Conservation (phyloP, 768 basidiomycete species). For the Cyclocybe aegerita region DNA sequence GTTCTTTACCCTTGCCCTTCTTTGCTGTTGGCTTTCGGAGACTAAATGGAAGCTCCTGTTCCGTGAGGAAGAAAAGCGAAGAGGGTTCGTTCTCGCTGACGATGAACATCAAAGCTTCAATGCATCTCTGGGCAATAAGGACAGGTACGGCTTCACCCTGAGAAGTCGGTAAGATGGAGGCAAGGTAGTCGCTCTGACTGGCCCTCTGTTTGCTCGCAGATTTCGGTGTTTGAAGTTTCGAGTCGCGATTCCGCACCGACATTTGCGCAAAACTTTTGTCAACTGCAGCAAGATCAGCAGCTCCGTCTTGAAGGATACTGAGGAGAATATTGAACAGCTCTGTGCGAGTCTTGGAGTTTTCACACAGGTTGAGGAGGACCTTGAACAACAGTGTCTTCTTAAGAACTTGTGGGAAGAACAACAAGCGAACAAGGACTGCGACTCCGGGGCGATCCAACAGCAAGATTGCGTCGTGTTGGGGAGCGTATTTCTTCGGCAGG, state of each 20-base stretch:
- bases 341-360: conserved; percentile 87
- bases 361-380: conserved; percentile 92
- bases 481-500: conserved; percentile 47
- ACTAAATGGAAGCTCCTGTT: conserved; percentile 87
- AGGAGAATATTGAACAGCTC: conserved; percentile 94
- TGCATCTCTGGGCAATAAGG: conserved; percentile 89
- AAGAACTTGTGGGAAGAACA: conserved; percentile 95
- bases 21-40: conserved; percentile 66
- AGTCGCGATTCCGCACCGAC: conserved; percentile 59
- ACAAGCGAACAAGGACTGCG: conserved; percentile 83
- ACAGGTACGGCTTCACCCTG: conserved; percentile 87
- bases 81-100: conserved; percentile 83
- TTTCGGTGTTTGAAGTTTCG: conserved; percentile 54
- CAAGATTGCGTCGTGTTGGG: conserved; percentile 85
- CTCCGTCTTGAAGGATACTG: conserved; percentile 93
- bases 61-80: conserved; percentile 91
- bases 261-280: conserved; percentile 94
- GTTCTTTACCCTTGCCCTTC: conserved; percentile 97
- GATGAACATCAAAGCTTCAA: conserved; percentile 88
- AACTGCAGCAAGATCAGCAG: conserved; percentile 87
- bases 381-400: conserved; percentile 84
- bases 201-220: conserved; percentile 70
- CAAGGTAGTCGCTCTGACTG: conserved; percentile 45
- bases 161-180: conserved; percentile 46
- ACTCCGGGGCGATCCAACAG: conserved; percentile 89